Evolutionary conservation across 805 yeast genomes (phyloP).

Genomic region (Cephaloascus fragrans): DNA sequence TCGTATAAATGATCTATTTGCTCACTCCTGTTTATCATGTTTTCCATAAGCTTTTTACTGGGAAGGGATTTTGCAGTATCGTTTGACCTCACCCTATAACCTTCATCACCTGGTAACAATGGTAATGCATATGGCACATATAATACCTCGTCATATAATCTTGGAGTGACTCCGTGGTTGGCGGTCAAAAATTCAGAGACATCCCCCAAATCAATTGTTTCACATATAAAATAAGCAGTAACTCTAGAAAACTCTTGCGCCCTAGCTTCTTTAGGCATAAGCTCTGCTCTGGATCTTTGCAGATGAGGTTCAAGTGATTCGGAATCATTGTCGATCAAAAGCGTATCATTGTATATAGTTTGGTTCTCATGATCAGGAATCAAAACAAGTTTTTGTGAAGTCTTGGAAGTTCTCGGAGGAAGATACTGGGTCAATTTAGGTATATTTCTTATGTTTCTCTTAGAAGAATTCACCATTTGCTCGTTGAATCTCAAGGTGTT

Average conservation of each 20-base stretch:
- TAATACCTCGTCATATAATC: slow-evolving; percentile 86
- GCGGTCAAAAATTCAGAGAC: slow-evolving; percentile 55
- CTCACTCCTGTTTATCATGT: slow-evolving; percentile 69
- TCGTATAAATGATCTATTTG: slow-evolving; percentile 88
- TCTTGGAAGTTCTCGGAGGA: slow-evolving; percentile 74
- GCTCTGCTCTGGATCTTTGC: slow-evolving; percentile 42
- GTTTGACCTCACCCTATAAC: slow-evolving; percentile 67
- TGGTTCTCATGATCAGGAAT: slow-evolving; percentile 55
- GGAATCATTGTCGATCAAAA: not conserved
- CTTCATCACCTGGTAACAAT: slow-evolving; percentile 72
- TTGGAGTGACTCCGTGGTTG: slow-evolving; percentile 75
- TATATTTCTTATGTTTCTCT: slow-evolving; percentile 32
- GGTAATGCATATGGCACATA: slow-evolving; percentile 88
- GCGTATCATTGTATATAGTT: slow-evolving; percentile 3
- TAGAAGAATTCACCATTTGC: slow-evolving; percentile 2
- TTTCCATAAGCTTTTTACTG: slow-evolving; percentile 53
- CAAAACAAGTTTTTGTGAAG: slow-evolving; percentile 76
- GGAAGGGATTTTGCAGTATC: slow-evolving; percentile 34
- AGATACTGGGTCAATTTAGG: slow-evolving; percentile 46
- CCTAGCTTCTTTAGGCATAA: slow-evolving; percentile 47
- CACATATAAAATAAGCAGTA: slow-evolving; percentile 88
- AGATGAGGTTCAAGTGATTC: slow-evolving; percentile 6
- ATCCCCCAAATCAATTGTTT: slow-evolving; percentile 57
- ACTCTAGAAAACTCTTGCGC: slow-evolving; percentile 68
- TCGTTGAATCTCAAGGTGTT: not conserved